Base-by-base conservation (phyloP, 371 early-diverging fungal genomes). In the Mucor saturninus region DNA sequence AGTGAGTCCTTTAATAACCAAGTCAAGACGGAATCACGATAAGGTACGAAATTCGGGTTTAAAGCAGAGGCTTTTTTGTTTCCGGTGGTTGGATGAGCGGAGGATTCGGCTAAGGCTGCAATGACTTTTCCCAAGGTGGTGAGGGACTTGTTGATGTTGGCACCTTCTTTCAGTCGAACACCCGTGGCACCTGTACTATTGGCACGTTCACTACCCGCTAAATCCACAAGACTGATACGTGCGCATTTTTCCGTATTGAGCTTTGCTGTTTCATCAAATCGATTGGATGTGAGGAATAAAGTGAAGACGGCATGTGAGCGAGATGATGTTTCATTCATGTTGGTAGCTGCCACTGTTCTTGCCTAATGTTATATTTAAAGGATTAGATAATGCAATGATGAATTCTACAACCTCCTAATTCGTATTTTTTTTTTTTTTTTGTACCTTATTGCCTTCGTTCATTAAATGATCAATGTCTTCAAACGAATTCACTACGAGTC, bases 61-160 rank as follows among this genome's bases (percentile, higher is more conserved):
- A 84, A 86, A 0, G 64, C 39, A 13, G 30, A n/a, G 14, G 43
- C 13, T 14, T 13, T n/a, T 46, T 46, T 46, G 21, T 59, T 55
- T 40, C 50, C 56, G 11, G 42, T 39, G 7, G 35, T 15, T 6
- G 58, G 45, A 5, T 49, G 74, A 38, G 59, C 30, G 11, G 86
- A 83, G 53, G 80, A 83, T 35, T 94, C 94, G 4, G 95, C 93
- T 21, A 99, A 83, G 11, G 93, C 92, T 11, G 91, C 88, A 59
- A 99, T 99, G 8, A 99, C 99, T 64, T 96, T 98, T 4, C 98
- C 98, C 2, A 99, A 85, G 0, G 96, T 87, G 29, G 95, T 91
- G 8, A 99, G 79, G 1, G 94, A 94, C 73, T 89, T 91, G 80
- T 99, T 99, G 66, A 99, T 99, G 61, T 95, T 92, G 7, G 95